Base-by-base conservation (phyloP, 345 rosid species). In the Corchorus capsularis region DNA sequence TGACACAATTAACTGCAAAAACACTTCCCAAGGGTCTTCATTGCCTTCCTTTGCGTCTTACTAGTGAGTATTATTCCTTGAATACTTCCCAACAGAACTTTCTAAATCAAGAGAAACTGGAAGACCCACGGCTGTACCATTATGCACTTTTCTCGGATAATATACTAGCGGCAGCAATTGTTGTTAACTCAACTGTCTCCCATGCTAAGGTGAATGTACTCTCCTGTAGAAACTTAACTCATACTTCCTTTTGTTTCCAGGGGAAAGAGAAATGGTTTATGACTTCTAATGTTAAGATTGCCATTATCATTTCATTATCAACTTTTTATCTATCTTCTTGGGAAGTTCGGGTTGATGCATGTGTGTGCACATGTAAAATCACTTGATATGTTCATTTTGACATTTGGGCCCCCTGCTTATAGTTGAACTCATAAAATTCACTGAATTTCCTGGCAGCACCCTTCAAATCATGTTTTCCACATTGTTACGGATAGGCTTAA, bases 1-100 rank as follows among this genome's bases (percentile, higher is more conserved):
- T 96, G 90, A 93, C 96, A 15, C 99, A 96, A 46, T 81, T 96
- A 86, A 92, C 99, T 20, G 97, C 99, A 67, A 96, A 96, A 85
- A 92, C 99, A 12, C 82, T 96, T 73, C 97, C 99, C 17, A 96
- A 93, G 87, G 99, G 99, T 77, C 93, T 96, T 74, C 99, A 96
- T 81, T 96, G 99, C 83, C 95, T 96, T 78, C 98, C 99, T 10
- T 81, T 96, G 67, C 99, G 96, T 82, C 93, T 96, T 78, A 90
- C 98, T 63, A 82, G 87, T 17, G 97, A 91, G 80, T 96, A 91
- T 72, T 90, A 90, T 80, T 45, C 86, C 22, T 84, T 92, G 80
- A 89, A 82, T 81, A 79, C 90, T 77, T 87, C 97, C 46, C 83
- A 89, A 63, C 93, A 79, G 74, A 87, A 91, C 39, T 91, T 93